These are phyloP conservation scores for Exophiala oligosperma DNA, from an alignment of 2,329 filamentous ascomycete genomes.

Conservation along the genomic window DNA sequence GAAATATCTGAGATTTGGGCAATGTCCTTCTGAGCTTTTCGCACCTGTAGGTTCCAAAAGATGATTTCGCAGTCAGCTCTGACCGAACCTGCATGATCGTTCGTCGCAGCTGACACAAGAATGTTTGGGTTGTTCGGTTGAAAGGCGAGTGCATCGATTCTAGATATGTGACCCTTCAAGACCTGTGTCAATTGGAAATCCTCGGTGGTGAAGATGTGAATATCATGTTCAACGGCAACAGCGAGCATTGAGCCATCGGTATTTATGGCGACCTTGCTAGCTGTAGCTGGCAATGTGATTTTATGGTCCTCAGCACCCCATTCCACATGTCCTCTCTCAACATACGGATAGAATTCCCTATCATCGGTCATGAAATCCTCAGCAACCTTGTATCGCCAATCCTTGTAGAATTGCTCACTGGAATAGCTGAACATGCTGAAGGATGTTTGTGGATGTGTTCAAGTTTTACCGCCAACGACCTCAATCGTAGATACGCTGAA, in stretches of 20 bases:
- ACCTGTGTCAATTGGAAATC: not conserved
- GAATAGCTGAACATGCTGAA: not conserved
- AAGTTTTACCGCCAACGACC: not conserved
- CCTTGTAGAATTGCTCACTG: slow-evolving; percentile 3
- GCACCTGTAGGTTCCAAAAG: not conserved
- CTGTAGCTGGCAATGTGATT: not conserved
- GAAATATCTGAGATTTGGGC: not conserved
- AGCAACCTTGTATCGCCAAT: slow-evolving; percentile 1
- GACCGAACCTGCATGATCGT: not conserved
- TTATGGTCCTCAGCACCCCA: slow-evolving; percentile 5
- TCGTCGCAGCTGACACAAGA: slow-evolving; percentile 1
- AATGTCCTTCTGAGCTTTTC: not conserved
- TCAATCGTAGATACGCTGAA: too few species aligned
- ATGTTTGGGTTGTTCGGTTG: not conserved
- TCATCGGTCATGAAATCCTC: slow-evolving; percentile 1
- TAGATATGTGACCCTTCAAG: not conserved
- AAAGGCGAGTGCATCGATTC: slow-evolving; percentile 3
- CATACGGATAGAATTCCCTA: not conserved
- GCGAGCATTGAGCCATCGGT: slow-evolving; percentile 10
- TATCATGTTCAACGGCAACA: slow-evolving; percentile 5
- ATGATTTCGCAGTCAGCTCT: not conserved
- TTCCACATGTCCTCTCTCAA: not conserved
- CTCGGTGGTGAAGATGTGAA: slow-evolving; percentile 4
- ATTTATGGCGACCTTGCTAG: slow-evolving; percentile 6
- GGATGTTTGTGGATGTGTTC: not conserved